A percentile compares a stretch with the other conserved stretches of the same genome.
Conservation (phyloP, 768 basidiomycete genomes). For the Pleurotus djamor region DNA sequence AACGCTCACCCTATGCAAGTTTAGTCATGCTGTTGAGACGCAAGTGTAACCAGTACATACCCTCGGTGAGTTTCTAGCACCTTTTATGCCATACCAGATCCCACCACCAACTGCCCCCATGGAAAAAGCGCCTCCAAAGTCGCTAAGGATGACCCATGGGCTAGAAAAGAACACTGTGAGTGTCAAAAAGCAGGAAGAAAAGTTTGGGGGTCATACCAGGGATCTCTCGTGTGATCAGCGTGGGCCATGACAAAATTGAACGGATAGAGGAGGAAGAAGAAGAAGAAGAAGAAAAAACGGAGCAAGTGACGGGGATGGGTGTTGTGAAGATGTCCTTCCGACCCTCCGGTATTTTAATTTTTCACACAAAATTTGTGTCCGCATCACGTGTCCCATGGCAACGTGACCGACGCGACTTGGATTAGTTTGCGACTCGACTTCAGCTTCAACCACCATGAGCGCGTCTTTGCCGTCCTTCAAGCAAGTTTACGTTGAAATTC, state of each 20-base stretch:
- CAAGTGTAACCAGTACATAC: conserved; percentile 40
- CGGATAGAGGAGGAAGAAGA: conserved; percentile 13
- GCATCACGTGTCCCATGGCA: neutral
- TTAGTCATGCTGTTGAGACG: conserved; percentile 2
- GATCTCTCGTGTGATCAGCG: conserved; percentile 93
- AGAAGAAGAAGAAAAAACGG: conserved; percentile 3
- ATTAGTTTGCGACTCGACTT: neutral
- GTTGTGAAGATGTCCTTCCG: too few species aligned
- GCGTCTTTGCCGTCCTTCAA: conserved; percentile 21
- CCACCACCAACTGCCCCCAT: conserved; percentile 99
- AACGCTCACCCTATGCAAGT: conserved; percentile 76
- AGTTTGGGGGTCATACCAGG: conserved; percentile 56
- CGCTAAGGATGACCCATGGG: conserved; percentile 98
- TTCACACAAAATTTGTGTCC: neutral
- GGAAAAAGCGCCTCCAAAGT: conserved; percentile 96
- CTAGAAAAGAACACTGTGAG: conserved; percentile 34
- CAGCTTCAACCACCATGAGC: conserved; percentile 25
- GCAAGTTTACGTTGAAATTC: conserved; percentile 60
- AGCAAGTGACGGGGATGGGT: conserved; percentile 7
- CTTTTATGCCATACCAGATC: conserved; percentile 99
- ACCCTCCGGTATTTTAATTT: too few species aligned
- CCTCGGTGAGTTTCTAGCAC: conserved; percentile 93
- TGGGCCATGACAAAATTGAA: conserved; percentile 60
- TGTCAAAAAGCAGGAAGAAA: neutral
- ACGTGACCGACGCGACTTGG: conserved; percentile 1